Evolutionary conservation across 352 stramenopile species (phyloP).

Genomic region (Phytophthora tubulina): DNA sequence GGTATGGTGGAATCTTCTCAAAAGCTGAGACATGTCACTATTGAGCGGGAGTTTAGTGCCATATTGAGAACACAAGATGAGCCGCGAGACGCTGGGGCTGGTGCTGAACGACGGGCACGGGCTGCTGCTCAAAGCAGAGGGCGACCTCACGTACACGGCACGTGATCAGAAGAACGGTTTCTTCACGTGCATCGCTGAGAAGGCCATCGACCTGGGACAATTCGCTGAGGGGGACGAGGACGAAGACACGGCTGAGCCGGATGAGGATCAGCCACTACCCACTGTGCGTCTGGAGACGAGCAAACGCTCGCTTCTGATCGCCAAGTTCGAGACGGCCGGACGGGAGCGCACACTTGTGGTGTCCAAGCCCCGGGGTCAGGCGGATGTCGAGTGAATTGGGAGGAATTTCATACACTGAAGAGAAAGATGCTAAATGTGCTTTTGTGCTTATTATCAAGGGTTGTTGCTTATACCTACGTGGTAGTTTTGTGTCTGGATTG

Average conservation of each 20-base stretch:
- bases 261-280: constrained; percentile 51
- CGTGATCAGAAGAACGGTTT: constrained; percentile 71
- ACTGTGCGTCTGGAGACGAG: constrained; percentile 66
- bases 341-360: constrained; percentile 70
- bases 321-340: constrained; percentile 53
- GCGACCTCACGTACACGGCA: constrained; percentile 64
- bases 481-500: neutral
- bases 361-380: constrained; percentile 53
- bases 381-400: constrained; percentile 32
- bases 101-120: constrained; percentile 83
- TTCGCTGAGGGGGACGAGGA: constrained; percentile 47
- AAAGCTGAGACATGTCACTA: constrained; percentile 24
- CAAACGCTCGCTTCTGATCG: constrained; percentile 64
- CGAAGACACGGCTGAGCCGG: constrained; percentile 31
- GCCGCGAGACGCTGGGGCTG: constrained; percentile 59
- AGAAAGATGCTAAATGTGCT: neutral
- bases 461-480: constrained; percentile 12
- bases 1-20: constrained; percentile 11
- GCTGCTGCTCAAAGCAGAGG: constrained; percentile 72
- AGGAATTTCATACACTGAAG: neutral
- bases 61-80: constrained; percentile 40
- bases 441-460: constrained; percentile 28
- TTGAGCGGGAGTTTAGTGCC: constrained; percentile 1
- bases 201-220: constrained; percentile 61
- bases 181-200: constrained; percentile 78